Base-by-base conservation (phyloP, 2,329 filamentous ascomycete genomes). In the Penicillium sp. region DNA sequence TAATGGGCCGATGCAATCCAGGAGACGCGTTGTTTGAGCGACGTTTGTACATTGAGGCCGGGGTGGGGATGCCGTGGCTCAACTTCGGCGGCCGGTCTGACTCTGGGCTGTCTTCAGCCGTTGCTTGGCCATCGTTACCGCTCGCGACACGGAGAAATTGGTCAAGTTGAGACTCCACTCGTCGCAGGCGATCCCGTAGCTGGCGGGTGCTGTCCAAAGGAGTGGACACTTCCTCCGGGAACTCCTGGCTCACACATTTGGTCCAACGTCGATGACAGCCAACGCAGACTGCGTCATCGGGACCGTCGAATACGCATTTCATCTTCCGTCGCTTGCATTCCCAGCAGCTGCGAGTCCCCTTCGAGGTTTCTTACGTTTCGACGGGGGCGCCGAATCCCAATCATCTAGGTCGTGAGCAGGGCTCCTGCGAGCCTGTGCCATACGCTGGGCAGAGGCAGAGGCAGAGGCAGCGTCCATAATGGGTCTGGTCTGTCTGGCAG, bases 211-310 rank as follows among this genome's bases (percentile, higher is more conserved):
- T 19, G 29, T 56, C 54, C 18, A 52, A 36, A 42, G 49, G 16
- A 5, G 40, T 24, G 2, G 48, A 29, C 9, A 52, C 36, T 81
- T n/a, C n/a, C n/a, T n/a, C 75, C 1, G 72, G 70, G 21, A 75
- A 75, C 42, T 82, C 80, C 57, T 85, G 82, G 55, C 79, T 75
- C 29, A 82, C 62, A 51, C 81, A 83, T 36, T 51, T 57, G 5
- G 49, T 49, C 1, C 55, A 56, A 7, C 62, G 62, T 10, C 52
- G 54, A 23, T 51, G 48, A 37, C 62, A 66, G 3, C 56, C 51
- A 24, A 50, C 29, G n/a, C 64, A 66, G 5, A 56, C n/a, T n/a
- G n/a, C n/a, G n/a, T n/a, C n/a, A n/a, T n/a, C n/a, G n/a, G n/a
- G n/a, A n/a, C n/a, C n/a, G n/a, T n/a, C n/a, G n/a, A n/a, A 58